Evolutionary conservation across 106 monocot genomes (phyloP), one percentile per base, ranked within the genome.

Genomic region (Apostasia shenzhenica): DNA sequence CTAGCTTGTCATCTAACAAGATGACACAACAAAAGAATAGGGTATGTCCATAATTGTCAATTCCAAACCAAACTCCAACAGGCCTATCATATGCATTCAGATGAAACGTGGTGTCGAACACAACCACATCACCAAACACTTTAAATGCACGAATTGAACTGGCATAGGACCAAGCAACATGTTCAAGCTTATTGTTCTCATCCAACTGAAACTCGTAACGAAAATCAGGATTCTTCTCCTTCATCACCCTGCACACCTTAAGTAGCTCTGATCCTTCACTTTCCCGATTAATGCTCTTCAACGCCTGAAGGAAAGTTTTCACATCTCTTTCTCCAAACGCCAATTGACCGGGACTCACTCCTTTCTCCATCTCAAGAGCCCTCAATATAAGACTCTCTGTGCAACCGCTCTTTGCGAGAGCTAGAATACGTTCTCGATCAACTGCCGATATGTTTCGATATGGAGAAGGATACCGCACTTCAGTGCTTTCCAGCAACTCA

Each of bases 141-240:
- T 81, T 79, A 61, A 81, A 89, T 44, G 88, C 86, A 50, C 62
- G 81, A 56, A 93, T 56, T 52, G 93, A 85, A 46, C 81, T 79
- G 45, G 79, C 80, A 71, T 93, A 93, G 43, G 85, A 81, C 93
- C 93, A 93, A 42, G 81, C 70, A 75, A 93, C 61, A 70, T 93
- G 83, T 74, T 81, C 81, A 1, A 89, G 84, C 70, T 88, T 84
- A 59, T 81, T 87, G 61, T 73, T 81, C 70, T 78, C 93, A 47
- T 74, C 79, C 62, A 73, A 9, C 38, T 74, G 49, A 57, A 68
- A 78, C 51, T 93, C 93, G 69, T 86, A 93, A 26, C 83, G 71
- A 13, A 93, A 89, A 71, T 93, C 88, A 0, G 83, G 81, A 42
- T 84, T 81, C 68, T 83, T 93, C 45, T 93, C 93, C 54, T 88